phyloP scores from a whole-genome alignment of 2,329 filamentous ascomycete species.

The Sarocladiaceae sp. region DNA sequence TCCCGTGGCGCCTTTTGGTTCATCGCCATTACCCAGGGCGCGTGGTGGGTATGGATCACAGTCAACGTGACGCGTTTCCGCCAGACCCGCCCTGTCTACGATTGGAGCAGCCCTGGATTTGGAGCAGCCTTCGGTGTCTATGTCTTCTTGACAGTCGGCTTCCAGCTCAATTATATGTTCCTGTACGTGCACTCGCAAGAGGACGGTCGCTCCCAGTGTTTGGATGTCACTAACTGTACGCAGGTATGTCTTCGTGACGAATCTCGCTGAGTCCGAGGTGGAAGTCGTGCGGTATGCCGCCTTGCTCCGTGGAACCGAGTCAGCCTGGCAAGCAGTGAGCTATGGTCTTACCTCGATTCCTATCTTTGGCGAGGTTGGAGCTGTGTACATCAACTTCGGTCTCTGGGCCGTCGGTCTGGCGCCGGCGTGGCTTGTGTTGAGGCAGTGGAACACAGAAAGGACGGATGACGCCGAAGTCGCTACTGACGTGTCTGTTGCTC shows the following conservation, averaged over 20 bases:
- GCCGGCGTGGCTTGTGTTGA: slow-evolving; percentile 62
- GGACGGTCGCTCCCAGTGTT: neutral
- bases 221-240: neutral
- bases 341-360: slow-evolving; percentile 60
- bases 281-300: slow-evolving; percentile 64
- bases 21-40: slow-evolving; percentile 54
- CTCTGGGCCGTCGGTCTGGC: slow-evolving; percentile 58
- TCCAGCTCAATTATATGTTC: slow-evolving; percentile 70
- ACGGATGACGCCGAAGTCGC: no score
- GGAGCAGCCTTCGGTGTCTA: slow-evolving; percentile 61
- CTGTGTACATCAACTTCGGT: slow-evolving; percentile 63
- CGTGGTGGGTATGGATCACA: slow-evolving; percentile 67
- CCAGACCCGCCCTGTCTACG: slow-evolving; percentile 51
- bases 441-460: no score
- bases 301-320: slow-evolving; percentile 63
- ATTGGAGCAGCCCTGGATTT: slow-evolving; percentile 60
- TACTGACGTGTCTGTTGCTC: no score
- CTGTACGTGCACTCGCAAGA: slow-evolving; percentile 36
- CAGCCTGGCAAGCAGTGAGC: slow-evolving; percentile 65
- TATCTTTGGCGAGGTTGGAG: slow-evolving; percentile 59
- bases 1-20: slow-evolving; percentile 48
- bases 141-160: slow-evolving; percentile 59
- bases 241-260: slow-evolving; percentile 64
- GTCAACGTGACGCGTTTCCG: slow-evolving; percentile 57
- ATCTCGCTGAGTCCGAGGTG: slow-evolving; percentile 53